Conservation (phyloP, 129 eudicot species). For the Tagetes erecta region DNA sequence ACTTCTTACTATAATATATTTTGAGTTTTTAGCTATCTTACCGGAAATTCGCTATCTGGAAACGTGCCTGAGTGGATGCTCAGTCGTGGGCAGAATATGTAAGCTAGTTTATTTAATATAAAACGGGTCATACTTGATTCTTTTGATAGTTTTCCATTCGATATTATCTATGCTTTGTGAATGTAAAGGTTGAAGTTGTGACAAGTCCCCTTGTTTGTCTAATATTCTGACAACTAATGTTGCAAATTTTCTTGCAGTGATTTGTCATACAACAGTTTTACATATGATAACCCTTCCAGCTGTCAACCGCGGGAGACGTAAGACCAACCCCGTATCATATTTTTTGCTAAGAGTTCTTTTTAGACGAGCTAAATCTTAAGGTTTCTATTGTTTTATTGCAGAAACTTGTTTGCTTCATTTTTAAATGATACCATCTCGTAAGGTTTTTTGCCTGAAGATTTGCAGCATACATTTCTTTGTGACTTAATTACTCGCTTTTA, state of each 20-base stretch:
- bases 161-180: neutral
- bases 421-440: conserved; percentile 31
- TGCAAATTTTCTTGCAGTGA: conserved; percentile 33
- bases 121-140: neutral
- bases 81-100: conserved; percentile 31
- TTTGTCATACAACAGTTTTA: conserved; percentile 56
- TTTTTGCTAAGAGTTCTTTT: neutral
- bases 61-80: conserved; percentile 50
- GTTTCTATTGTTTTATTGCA: conserved; percentile 20
- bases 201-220: neutral
- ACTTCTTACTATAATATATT: neutral
- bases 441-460: conserved; percentile 24
- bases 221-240: neutral
- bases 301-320: conserved; percentile 47
- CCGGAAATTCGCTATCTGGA: conserved; percentile 48
- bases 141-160: neutral
- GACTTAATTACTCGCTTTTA: neutral
- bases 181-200: neutral
- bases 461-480: neutral
- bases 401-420: conserved; percentile 41
- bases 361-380: neutral
- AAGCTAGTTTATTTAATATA: conserved; percentile 26
- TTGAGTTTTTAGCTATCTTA: conserved; percentile 36
- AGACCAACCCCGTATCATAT: conserved; percentile 11
- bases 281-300: conserved; percentile 20